Evolutionary conservation across 2,329 filamentous ascomycete species (phyloP).

Genomic region (Proliferodiscus dingleyae): DNA sequence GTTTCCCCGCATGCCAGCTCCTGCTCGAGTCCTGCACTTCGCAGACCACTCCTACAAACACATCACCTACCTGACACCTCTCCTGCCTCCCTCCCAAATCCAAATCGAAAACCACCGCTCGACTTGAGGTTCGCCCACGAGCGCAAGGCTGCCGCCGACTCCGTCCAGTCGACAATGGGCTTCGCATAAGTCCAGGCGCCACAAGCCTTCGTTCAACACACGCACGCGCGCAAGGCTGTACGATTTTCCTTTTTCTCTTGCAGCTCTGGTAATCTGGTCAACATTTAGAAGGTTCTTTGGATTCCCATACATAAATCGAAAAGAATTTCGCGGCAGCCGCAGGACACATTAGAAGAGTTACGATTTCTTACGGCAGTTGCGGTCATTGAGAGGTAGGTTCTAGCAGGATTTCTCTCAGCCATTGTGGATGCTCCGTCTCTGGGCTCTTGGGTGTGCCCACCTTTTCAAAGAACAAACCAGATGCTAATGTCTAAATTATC

Average conservation of each 20-base stretch:
- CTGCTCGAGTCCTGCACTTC: conserved; percentile 6
- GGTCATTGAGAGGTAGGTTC: conserved; percentile 7
- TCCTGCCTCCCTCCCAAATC: conserved; percentile 1
- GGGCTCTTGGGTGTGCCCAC: neutral
- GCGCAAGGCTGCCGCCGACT: conserved; percentile 18
- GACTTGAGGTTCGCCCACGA: conserved; percentile 9
- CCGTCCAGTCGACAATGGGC: conserved; percentile 27
- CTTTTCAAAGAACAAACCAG: too few species aligned
- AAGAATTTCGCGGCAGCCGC: conserved; percentile 8
- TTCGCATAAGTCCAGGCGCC: conserved; percentile 27
- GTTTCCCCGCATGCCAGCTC: conserved; percentile 16
- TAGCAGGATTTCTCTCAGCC: neutral
- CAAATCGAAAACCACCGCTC: neutral
- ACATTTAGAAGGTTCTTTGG: conserved; percentile 21
- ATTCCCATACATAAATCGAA: conserved; percentile 15
- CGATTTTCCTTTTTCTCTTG: conserved; percentile 18
- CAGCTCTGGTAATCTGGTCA: conserved; percentile 15
- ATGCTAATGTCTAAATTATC: too few species aligned
- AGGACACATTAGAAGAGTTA: conserved; percentile 16
- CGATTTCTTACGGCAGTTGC: conserved; percentile 20
- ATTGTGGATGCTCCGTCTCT: neutral
- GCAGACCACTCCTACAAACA: neutral
- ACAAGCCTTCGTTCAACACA: conserved; percentile 21
- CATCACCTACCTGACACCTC: conserved; percentile 1
- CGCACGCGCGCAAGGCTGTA: conserved; percentile 24